Base-by-base conservation (phyloP, 768 basidiomycete species). In the Naganishia kalamii region DNA sequence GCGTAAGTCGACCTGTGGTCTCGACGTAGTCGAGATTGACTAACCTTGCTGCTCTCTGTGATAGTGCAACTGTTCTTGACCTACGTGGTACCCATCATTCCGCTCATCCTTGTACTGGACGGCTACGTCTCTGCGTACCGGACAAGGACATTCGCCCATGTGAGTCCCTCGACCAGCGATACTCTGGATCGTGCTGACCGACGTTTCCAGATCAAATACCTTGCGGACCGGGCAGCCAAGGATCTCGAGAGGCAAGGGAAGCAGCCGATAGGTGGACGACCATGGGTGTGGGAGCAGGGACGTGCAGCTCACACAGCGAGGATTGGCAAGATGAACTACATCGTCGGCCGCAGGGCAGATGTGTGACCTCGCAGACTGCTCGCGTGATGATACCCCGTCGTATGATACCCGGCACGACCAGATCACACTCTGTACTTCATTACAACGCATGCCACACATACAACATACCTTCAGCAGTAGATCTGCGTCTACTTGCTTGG, bases 51-150 rank as follows among this genome's bases (percentile, higher is more conserved):
- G 4, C 27, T 21, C 6, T 21, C 27, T 35, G 32, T 21, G 7
- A 21, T 60, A 77, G 75, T 65, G 4, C 69, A 62, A 19, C 65
- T 77, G 8, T 65, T 77, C 52, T 72, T 77, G 69, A 75, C 74
- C 40, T 77, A 75, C 59, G 46, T 73, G 19, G 68, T 77, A 32
- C 76, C 76, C 17, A 48, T 77, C 44, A 69, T 77, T 30, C 76
- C 76, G 21, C 57, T 72, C 47, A 70, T 75, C 47, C 63, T 75
- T 1, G 70, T 74, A 13, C 44, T 77, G 10, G 76, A 77, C 65
- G 76, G 76, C 13, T 69, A 69, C 48, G 65, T 74, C 7, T 73
- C 73, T 10, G 65, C 68, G 19, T 75, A 69, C 30, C 65, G 76
- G 4, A 70, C 74, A 23, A 62, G 73, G 4, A 50, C 69, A 25